Evolutionary conservation across 768 basidiomycete species (phyloP).

Genomic region (Tricholoma matsutake): DNA sequence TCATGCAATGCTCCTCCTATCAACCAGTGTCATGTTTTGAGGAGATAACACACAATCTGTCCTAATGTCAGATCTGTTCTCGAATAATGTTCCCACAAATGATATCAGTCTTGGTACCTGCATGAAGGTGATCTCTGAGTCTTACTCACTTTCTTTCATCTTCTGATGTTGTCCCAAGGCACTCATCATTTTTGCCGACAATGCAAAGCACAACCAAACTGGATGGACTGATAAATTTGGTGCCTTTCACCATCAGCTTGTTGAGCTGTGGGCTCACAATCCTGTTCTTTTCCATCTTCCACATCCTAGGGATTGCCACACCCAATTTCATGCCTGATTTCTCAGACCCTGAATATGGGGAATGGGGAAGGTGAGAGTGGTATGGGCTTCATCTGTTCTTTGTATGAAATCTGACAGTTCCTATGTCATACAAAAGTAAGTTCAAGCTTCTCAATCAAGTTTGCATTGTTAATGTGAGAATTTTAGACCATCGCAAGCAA

Average conservation of each 20-base stretch:
- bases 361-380: slow-evolving; percentile 23
- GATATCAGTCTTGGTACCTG: slow-evolving; percentile 15
- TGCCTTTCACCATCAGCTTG: slow-evolving; percentile 19
- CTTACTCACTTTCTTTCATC: neutral
- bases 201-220: neutral
- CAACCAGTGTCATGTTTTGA: slow-evolving; percentile 10
- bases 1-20: slow-evolving; percentile 28
- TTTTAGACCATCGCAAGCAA: slow-evolving; percentile 22
- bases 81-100: neutral
- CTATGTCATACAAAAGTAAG: slow-evolving; percentile 30
- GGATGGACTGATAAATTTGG: slow-evolving; percentile 22
- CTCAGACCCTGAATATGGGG: slow-evolving; percentile 2
- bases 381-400: slow-evolving; percentile 13
- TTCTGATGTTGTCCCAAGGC: neutral
- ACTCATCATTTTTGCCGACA: neutral
- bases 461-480: neutral
- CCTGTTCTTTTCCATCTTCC: slow-evolving; percentile 17
- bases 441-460: neutral
- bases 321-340: slow-evolving; percentile 17
- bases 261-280: slow-evolving; percentile 20
- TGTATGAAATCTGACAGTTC: neutral
- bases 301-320: slow-evolving; percentile 13
- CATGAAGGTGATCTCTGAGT: slow-evolving; percentile 11
- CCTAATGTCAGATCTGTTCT: neutral
- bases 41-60: neutral